These are phyloP conservation scores for Debaryomycetaceae sp. DNA, from an alignment of 1,139 yeast genomes.

Conservation along the genomic window DNA sequence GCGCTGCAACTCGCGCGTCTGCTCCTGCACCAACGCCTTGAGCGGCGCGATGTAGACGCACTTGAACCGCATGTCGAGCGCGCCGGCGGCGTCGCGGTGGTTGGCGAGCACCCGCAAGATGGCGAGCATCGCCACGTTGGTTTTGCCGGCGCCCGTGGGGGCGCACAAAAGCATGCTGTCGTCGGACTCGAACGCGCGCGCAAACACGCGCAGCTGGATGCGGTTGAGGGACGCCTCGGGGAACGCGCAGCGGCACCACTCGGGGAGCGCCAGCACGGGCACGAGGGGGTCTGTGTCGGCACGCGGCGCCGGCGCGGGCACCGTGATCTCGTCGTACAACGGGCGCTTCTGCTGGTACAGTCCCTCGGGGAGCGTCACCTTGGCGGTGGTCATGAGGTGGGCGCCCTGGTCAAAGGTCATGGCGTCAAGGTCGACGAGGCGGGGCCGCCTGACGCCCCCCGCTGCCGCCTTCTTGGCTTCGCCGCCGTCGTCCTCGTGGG, in stretches of 20 bases:
- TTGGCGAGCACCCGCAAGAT: slow-evolving; percentile 60
- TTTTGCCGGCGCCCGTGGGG: slow-evolving; percentile 98
- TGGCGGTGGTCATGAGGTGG: slow-evolving; percentile 60
- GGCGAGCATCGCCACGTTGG: slow-evolving; percentile 88
- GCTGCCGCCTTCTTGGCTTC: slow-evolving; percentile 6
- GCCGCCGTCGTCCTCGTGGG: slow-evolving; percentile 8
- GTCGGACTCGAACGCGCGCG: slow-evolving; percentile 68
- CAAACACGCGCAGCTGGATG: slow-evolving; percentile 80
- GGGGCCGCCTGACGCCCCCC: slow-evolving; percentile 35
- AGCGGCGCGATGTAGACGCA: slow-evolving; percentile 91
- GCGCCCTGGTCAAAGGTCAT: slow-evolving; percentile 70
- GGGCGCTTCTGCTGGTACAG: slow-evolving; percentile 73
- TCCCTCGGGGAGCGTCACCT: slow-evolving; percentile 75
- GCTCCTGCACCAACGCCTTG: slow-evolving; percentile 94
- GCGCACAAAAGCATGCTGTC: slow-evolving; percentile 83
- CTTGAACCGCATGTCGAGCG: slow-evolving; percentile 57
- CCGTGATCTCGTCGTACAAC: slow-evolving; percentile 79
- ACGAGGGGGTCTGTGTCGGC: slow-evolving; percentile 79
- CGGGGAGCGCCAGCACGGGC: slow-evolving; percentile 61
- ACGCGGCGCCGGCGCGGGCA: slow-evolving; percentile 55
- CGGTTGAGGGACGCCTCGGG: slow-evolving; percentile 71
- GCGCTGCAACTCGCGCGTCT: slow-evolving; percentile 79
- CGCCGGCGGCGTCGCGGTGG: slow-evolving; percentile 46
- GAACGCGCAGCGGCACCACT: slow-evolving; percentile 78
- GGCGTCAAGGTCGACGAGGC: slow-evolving; percentile 58